Conservation (phyloP, 768 basidiomycete species). For the Lentinula aciculospora region DNA sequence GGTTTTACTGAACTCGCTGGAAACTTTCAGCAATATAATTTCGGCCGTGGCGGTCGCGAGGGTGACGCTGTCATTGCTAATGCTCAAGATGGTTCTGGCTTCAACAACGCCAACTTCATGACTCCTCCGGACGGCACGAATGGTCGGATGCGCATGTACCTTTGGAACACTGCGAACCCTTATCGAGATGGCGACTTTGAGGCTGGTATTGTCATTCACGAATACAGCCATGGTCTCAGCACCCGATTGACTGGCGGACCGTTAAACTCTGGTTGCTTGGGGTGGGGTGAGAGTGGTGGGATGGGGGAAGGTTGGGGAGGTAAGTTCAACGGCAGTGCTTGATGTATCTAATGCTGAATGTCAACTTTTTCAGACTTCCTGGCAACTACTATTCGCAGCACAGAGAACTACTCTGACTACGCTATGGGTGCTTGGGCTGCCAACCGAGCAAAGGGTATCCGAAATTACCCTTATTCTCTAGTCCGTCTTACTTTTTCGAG, state of each 20-base stretch:
- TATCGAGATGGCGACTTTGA: slow-evolving; percentile 95
- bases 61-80: slow-evolving; percentile 91
- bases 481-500: slow-evolving; percentile 22
- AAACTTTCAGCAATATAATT: slow-evolving; percentile 99
- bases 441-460: slow-evolving; percentile 68
- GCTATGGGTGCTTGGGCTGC: slow-evolving; percentile 96
- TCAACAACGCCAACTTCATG: slow-evolving; percentile 91
- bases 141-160: slow-evolving; percentile 93
- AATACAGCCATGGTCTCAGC: slow-evolving; percentile 82
- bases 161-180: slow-evolving; percentile 89
- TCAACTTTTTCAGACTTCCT: slow-evolving; percentile 55
- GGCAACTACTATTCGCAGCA: slow-evolving; percentile 83
- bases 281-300: slow-evolving; percentile 93
- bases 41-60: slow-evolving; percentile 82
- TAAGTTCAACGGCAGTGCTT: slow-evolving; percentile 16
- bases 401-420: slow-evolving; percentile 63
- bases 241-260: slow-evolving; percentile 95
- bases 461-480: slow-evolving; percentile 84
- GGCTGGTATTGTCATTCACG: slow-evolving; percentile 95
- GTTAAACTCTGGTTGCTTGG: slow-evolving; percentile 86
- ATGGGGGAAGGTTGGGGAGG: slow-evolving; percentile 99
- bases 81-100: slow-evolving; percentile 93
- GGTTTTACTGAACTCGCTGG: slow-evolving; percentile 90
- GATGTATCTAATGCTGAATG: not conserved
- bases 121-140: slow-evolving; percentile 81